A percentile compares a stretch with the other conserved stretches of the same genome.
Evolutionary conservation across 176 grass and related monocot genomes (phyloP).

Genomic region (Aegilops umbellulata): DNA sequence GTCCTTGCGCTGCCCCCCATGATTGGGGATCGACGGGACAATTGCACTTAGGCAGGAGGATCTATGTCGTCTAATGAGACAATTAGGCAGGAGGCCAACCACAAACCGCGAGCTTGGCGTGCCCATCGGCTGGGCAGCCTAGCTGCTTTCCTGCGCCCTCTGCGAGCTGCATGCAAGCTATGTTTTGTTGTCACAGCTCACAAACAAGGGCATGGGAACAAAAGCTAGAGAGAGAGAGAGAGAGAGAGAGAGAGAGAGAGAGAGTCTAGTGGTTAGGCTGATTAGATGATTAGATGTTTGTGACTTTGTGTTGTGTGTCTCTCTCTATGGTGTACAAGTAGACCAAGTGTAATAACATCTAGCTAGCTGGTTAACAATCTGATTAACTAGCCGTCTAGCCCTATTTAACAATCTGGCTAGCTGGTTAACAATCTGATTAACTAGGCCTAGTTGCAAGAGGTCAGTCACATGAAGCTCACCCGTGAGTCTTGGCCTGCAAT

Average conservation of each 20-base stretch:
- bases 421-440: neutral
- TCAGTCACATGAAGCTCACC: neutral
- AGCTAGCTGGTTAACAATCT: too few relatives aligned
- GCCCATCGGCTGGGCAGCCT: neutral
- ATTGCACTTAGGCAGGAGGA: constrained; percentile 38
- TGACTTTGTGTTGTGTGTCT: too few relatives aligned
- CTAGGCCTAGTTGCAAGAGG: neutral
- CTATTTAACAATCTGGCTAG: too few relatives aligned
- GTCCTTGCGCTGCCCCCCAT: constrained; percentile 18
- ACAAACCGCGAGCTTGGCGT: constrained; percentile 19
- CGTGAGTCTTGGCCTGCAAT: neutral
- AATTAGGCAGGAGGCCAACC: constrained; percentile 30
- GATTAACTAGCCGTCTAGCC: too few relatives aligned
- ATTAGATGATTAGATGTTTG: neutral
- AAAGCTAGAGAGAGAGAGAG: neutral
- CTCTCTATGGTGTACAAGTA: neutral
- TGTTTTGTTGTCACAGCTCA: constrained; percentile 4
- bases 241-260: neutral
- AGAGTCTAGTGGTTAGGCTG: neutral
- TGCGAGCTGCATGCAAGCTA: constrained; percentile 4
- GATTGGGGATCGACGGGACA: constrained; percentile 42
- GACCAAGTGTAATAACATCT: constrained; percentile 5
- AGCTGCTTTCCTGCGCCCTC: constrained; percentile 15
- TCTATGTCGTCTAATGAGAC: constrained; percentile 77
- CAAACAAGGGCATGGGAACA: constrained; percentile 19